A percentile compares a stretch with the other conserved stretches of the same genome.
These are phyloP conservation scores for Fusarium hostae DNA, from an alignment of 2,329 filamentous ascomycete genomes.

Conservation along the genomic window DNA sequence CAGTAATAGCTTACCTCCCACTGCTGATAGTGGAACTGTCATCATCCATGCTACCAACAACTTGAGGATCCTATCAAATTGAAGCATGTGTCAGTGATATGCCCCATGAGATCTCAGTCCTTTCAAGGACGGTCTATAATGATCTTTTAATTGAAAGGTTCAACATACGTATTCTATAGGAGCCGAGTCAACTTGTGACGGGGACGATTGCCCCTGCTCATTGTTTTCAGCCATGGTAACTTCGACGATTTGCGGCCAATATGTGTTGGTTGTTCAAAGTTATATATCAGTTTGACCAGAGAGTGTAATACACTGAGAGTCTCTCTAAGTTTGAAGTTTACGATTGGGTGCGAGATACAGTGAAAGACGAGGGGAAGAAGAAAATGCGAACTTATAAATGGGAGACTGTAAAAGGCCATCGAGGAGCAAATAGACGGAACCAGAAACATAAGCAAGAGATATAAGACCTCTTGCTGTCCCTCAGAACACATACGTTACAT, in stretches of 20 bases:
- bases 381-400: too few relatives aligned
- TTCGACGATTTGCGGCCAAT: neutral
- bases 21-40: neutral
- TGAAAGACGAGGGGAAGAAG: neutral
- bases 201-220: neutral
- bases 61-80: constrained; percentile 15
- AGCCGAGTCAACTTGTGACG: neutral
- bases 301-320: neutral
- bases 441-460: neutral
- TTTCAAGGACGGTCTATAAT: neutral
- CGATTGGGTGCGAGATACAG: neutral
- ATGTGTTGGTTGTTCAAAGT: neutral
- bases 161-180: neutral
- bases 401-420: neutral
- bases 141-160: neutral
- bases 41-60: constrained; percentile 18
- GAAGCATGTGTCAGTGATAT: neutral
- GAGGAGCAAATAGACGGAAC: neutral
- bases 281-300: too few relatives aligned
- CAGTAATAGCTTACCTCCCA: constrained; percentile 3
- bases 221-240: neutral
- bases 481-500: neutral
- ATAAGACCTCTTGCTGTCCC: neutral
- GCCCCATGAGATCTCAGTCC: neutral
- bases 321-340: neutral